phyloP scores from a whole-genome alignment of 1,139 yeast species.

The Pichia sp. region DNA sequence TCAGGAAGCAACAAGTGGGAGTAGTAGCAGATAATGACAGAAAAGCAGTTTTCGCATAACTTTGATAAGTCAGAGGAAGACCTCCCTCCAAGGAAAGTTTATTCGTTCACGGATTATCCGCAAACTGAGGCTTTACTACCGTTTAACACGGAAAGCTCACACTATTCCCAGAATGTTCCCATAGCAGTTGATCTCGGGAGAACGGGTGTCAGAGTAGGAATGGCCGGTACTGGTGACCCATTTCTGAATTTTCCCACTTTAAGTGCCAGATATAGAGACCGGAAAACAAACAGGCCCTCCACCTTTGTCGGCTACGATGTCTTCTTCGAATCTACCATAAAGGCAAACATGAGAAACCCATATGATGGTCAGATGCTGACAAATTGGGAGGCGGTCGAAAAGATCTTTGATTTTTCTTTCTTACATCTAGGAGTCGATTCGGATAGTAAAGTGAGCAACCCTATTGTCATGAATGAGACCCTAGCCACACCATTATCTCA shows the following conservation, averaged over 20 bases:
- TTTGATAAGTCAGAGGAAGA: conserved; percentile 18
- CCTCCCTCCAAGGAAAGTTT: conserved; percentile 48
- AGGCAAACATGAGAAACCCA: conserved; percentile 69
- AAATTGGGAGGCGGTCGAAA: conserved; percentile 90
- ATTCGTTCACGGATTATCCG: conserved; percentile 39
- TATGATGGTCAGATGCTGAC: conserved; percentile 83
- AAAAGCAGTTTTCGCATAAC: conserved; percentile 15
- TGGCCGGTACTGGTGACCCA: conserved; percentile 51
- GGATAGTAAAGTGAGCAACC: conserved; percentile 60
- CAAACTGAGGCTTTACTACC: conserved; percentile 53
- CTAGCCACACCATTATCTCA: conserved; percentile 68
- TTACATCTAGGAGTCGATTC: conserved; percentile 69
- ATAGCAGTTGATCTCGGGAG: conserved; percentile 84
- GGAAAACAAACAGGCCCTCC: conserved; percentile 59
- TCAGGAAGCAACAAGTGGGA: too few species aligned
- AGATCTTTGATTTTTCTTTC: conserved; percentile 76
- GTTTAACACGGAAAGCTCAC: conserved; percentile 31
- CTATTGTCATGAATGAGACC: conserved; percentile 77
- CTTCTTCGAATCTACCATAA: conserved; percentile 62
- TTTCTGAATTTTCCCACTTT: conserved; percentile 64
- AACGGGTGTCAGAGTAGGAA: conserved; percentile 66
- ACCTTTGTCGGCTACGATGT: conserved; percentile 83
- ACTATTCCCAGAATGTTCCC: conserved; percentile 55
- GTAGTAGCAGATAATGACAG: conserved; percentile 4
- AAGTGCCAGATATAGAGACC: conserved; percentile 71